Conservation (phyloP, 208 protist genomes). For the Leishmania aethiopica region DNA sequence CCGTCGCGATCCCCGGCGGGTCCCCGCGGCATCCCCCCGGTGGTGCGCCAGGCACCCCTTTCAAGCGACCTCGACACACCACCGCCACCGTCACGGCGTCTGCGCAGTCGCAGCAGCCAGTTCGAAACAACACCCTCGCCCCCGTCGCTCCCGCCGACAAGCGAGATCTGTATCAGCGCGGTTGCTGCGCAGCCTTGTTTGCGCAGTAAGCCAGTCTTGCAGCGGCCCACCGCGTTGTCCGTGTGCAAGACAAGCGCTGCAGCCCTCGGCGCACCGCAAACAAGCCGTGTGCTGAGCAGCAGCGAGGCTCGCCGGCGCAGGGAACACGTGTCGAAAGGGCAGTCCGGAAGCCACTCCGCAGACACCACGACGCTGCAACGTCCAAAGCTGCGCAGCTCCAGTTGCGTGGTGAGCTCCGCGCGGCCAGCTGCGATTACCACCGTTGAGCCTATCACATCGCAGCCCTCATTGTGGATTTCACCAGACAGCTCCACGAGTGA, state of each 20-base stretch:
- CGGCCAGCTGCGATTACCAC: background rate
- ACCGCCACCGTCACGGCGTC: conserved; percentile 4
- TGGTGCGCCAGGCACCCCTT: too few species aligned
- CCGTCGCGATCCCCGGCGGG: background rate
- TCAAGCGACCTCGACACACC: background rate
- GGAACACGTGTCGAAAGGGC: background rate
- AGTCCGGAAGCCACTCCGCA: background rate
- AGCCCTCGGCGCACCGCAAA: background rate
- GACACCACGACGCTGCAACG: background rate
- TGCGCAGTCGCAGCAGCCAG: background rate
- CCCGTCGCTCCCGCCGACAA: background rate
- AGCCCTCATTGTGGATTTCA: background rate
- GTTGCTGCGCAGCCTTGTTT: conserved; percentile 1
- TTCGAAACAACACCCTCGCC: background rate
- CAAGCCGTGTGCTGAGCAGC: background rate
- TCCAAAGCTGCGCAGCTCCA: background rate
- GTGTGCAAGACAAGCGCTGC: background rate
- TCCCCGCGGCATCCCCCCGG: background rate
- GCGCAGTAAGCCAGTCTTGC: conserved; percentile 8
- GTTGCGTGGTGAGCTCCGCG: background rate
- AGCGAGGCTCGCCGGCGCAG: background rate
- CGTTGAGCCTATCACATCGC: background rate
- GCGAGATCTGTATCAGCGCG: background rate
- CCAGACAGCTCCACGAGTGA: background rate
- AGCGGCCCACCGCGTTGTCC: conserved; percentile 3